Base-by-base conservation (phyloP, 2,329 filamentous ascomycete species). In the Colletotrichum sojae region DNA sequence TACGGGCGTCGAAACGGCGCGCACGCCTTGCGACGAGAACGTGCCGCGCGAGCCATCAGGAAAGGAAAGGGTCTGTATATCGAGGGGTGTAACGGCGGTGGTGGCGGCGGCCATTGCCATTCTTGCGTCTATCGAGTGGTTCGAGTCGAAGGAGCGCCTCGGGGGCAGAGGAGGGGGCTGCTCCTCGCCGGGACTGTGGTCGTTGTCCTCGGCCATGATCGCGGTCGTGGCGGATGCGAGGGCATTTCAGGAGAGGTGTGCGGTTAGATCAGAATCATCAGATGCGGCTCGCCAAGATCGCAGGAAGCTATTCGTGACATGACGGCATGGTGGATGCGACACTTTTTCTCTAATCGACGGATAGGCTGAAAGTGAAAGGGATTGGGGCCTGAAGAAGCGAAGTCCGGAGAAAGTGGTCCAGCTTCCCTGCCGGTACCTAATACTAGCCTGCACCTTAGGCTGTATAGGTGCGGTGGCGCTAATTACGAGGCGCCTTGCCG, bases 21-120 rank as follows among this genome's bases (percentile, higher is more conserved):
- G 77, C 40, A 76, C 74, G 45, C 73, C 80, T 16, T 77, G 77
- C 22, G 78, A 83, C 56, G 85, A 80, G 74, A 92, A 91, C 1
- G 88, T 91, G 45, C 92, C 90, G 68, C 89, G 85, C 20, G 89
- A 88, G 68, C 89, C 90, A 77, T 94, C 92, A 12, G 89, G 90
- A 71, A 92, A 91, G 1, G 90, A 90, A 57, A 95, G 85, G 0
- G 92, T 93, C 73, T 94, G 92, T 63, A 95, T 91, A 73, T 95
- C 94, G 71, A 94, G 87, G 16, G 94, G 88, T 0, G 94, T 95
- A 15, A 98, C 77, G 10, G 94, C 94, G 1, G 94, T 98, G 4
- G 95, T 98, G 55, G 95, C 90, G 68, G 89, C 90, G 2, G 92
- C 90, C 64, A 67, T 67, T 9, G 63, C 67, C 57, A 70, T 67